Evolutionary conservation across 2,329 filamentous ascomycete genomes (phyloP), one percentile per base, ranked within the genome.

Genomic region (Rutstroemia sp.): DNA sequence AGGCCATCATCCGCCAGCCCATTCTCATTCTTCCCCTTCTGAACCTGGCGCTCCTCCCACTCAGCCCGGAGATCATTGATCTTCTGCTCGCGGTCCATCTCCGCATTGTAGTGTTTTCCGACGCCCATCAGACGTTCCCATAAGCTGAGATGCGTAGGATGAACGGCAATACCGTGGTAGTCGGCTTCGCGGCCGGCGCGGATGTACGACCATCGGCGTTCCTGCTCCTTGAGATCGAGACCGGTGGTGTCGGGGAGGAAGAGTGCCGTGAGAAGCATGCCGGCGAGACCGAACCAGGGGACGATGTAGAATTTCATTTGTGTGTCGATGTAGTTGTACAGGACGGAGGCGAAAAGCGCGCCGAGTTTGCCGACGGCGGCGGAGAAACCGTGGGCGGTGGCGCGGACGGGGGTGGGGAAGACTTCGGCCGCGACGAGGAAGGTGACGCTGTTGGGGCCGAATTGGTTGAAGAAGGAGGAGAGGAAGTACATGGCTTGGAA

Each of bases 401-500:
- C 92, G 67, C 92, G 91, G 64, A 97, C 85, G 9, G 92, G 89
- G 0, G 92, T 96, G 9, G 92, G 92, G 79, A 89, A 97, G n/a
- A 96, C 90, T 72, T 97, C 92, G 45, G 90, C 92, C 45, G 92
- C 92, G 38, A 95, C 89, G 64, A 97, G 82, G 87, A 97, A 97
- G 60, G 92, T 96, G 67, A 96, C 91, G 48, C 58, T 58, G 80
- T 97, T 97, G 73, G 92, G 92, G 12, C 92, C 92, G 68, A 97
- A 97, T 72, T 97, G 92, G 80, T 96, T 96, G 85, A 97, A 97
- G 79, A 97, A 97, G 23, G 89, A 95, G 7, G 90, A 95, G 65
- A 97, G 73, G 76, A 96, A 96, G 80, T 96, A 96, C 90, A 97
- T 96, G 69, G 92, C 84, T 77, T 96, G 92, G 85, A 97, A 97